These are phyloP conservation scores for Nevesoporus exiguus DNA, from an alignment of 768 basidiomycete genomes.

Conservation along the genomic window DNA sequence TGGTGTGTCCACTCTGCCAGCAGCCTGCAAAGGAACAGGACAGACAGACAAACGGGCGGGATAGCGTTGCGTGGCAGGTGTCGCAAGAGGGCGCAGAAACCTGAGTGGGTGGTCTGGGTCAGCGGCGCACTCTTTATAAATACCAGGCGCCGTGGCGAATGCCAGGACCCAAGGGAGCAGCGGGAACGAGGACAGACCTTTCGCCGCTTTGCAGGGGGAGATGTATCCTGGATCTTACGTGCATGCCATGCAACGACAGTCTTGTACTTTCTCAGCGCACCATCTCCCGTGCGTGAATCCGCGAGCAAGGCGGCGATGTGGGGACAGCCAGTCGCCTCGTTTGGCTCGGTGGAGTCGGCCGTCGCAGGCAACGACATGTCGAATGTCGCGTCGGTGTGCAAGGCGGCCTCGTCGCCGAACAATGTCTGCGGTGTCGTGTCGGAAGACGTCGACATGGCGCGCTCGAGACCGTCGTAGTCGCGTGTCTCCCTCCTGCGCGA, in stretches of 20 bases:
- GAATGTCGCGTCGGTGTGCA: conserved; percentile 9
- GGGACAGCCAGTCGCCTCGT: conserved; percentile 25
- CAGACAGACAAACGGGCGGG: conserved; percentile 69
- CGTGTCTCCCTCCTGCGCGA: too few relatives aligned
- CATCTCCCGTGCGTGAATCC: conserved; percentile 27
- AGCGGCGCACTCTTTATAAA: not conserved
- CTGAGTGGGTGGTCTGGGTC: conserved; percentile 26
- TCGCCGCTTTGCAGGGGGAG: conserved; percentile 55
- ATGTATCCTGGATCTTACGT: conserved; percentile 42
- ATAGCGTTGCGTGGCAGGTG: conserved; percentile 51
- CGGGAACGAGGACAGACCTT: conserved; percentile 44
- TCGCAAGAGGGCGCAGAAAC: conserved; percentile 60
- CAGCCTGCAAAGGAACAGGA: conserved; percentile 71
- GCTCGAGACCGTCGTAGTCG: too few relatives aligned
- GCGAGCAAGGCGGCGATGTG: conserved; percentile 42
- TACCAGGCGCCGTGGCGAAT: not conserved
- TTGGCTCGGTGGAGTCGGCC: conserved; percentile 12
- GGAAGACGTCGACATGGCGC: conserved; percentile 29
- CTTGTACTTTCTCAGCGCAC: conserved; percentile 49
- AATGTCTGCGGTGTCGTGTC: conserved; percentile 29
- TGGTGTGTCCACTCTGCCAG: conserved; percentile 59
- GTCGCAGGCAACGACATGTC: conserved; percentile 7
- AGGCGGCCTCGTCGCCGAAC: conserved; percentile 25
- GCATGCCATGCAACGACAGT: conserved; percentile 55
- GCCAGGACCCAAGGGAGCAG: not conserved